phyloP scores from a whole-genome alignment of 371 early-diverging fungal genomes.

The Mortierella sp. region DNA sequence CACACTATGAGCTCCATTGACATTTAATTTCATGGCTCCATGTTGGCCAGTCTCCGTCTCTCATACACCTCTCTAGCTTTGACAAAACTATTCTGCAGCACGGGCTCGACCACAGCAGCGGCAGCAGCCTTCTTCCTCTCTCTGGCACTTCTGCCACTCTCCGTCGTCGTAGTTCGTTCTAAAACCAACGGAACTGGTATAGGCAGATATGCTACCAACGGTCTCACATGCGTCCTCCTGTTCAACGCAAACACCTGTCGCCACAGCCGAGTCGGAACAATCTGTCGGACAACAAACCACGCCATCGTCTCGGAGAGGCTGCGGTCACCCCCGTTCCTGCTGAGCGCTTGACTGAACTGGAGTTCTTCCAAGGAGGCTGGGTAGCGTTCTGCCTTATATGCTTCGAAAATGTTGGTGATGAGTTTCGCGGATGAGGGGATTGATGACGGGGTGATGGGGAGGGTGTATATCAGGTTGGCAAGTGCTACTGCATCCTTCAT shows the following conservation, averaged over 20 bases:
- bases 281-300: not conserved
- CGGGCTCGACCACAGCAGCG: not conserved
- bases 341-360: not conserved
- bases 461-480: constrained; percentile 10
- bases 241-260: not conserved
- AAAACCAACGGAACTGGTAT: not conserved
- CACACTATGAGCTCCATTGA: no score
- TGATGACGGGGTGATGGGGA: not conserved
- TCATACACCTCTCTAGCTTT: not conserved
- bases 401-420: not conserved
- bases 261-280: not conserved
- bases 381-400: not conserved
- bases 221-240: not conserved
- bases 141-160: not conserved
- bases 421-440: not conserved
- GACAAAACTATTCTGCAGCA: not conserved
- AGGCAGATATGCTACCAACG: not conserved
- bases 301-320: not conserved
- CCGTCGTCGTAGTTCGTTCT: not conserved
- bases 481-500: constrained; percentile 17
- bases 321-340: not conserved
- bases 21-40: not conserved
- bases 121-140: not conserved
- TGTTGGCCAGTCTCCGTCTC: not conserved
- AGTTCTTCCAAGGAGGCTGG: not conserved